A percentile compares a stretch with the other conserved stretches of the same genome.
Evolutionary conservation across 2,329 filamentous ascomycete genomes (phyloP).

Genomic region (Hyphodiscus sp.): DNA sequence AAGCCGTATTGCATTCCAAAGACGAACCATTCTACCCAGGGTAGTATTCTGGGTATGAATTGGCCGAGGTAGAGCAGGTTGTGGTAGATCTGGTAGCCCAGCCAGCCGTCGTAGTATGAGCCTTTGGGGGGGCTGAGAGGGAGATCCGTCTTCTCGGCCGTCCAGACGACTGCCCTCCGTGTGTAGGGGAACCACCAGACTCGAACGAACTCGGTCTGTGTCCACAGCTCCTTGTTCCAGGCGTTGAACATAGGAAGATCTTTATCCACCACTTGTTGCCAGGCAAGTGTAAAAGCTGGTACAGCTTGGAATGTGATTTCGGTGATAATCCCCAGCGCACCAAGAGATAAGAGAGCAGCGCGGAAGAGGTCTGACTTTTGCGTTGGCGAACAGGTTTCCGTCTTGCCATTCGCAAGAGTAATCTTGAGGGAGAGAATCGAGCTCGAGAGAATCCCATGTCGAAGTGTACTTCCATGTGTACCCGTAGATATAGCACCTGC

Average conservation of each 20-base stretch:
- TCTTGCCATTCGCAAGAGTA: conserved; percentile 73
- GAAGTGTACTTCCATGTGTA: conserved; percentile 83
- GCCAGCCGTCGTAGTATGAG: conserved; percentile 72
- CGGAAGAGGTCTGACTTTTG: conserved; percentile 76
- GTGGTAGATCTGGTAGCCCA: conserved; percentile 90
- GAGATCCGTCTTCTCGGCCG: conserved; percentile 69
- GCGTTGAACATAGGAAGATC: conserved; percentile 61
- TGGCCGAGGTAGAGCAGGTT: conserved; percentile 78
- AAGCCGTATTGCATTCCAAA: conserved; percentile 98
- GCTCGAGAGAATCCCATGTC: conserved; percentile 79
- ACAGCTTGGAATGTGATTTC: conserved; percentile 82
- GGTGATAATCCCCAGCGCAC: conserved; percentile 83
- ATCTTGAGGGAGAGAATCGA: conserved; percentile 69
- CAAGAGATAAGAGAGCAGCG: conserved; percentile 79
- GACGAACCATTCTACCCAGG: conserved; percentile 91
- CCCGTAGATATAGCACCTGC: conserved; percentile 89
- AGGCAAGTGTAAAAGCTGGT: conserved; percentile 75
- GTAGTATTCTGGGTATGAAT: conserved; percentile 70
- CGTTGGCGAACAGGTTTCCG: conserved; percentile 60
- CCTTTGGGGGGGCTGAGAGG: conserved; percentile 46
- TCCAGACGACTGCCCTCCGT: conserved; percentile 81
- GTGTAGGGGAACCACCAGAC: conserved; percentile 99
- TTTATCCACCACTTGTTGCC: conserved; percentile 72
- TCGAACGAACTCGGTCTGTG: conserved; percentile 76
- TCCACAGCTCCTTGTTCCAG: conserved; percentile 77